Conservation (phyloP, 78 protist species). For the Dictyostelium brefeldianum region DNA sequence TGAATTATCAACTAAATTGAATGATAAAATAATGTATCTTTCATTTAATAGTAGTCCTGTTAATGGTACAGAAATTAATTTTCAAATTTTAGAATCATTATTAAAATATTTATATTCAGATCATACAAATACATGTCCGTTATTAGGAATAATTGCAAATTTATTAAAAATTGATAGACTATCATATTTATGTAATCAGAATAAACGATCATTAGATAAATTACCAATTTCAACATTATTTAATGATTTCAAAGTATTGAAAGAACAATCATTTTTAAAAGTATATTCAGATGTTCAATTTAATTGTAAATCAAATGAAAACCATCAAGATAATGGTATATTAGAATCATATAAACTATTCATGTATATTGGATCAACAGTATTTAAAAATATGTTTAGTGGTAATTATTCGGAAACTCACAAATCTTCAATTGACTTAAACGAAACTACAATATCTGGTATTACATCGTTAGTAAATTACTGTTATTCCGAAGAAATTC, state of each 20-base stretch:
- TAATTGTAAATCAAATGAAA: not conserved
- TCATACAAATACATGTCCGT: not conserved
- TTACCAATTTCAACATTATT: constrained; percentile 24
- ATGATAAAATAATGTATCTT: too few species aligned
- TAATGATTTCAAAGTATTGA: constrained; percentile 22
- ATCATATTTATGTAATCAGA: constrained; percentile 14
- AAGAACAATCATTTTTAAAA: not conserved
- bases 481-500: constrained; percentile 33
- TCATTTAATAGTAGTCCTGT: too few species aligned
- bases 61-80: too few species aligned
- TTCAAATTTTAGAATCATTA: constrained; percentile 3
- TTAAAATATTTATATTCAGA: constrained; percentile 54
- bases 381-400: constrained; percentile 34
- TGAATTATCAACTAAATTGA: too few species aligned
- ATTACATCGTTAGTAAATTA: constrained; percentile 6
- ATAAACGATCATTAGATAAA: not conserved
- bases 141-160: constrained; percentile 21
- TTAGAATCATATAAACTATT: constrained; percentile 39
- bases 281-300: constrained; percentile 16
- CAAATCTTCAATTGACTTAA: not conserved
- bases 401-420: constrained; percentile 8
- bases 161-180: constrained; percentile 25
- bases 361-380: not conserved
- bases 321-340: not conserved
- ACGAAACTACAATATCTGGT: not conserved